Evolutionary conservation across 371 early-diverging fungal species (phyloP).

Genomic region (Lichtheimia corymbifera): DNA sequence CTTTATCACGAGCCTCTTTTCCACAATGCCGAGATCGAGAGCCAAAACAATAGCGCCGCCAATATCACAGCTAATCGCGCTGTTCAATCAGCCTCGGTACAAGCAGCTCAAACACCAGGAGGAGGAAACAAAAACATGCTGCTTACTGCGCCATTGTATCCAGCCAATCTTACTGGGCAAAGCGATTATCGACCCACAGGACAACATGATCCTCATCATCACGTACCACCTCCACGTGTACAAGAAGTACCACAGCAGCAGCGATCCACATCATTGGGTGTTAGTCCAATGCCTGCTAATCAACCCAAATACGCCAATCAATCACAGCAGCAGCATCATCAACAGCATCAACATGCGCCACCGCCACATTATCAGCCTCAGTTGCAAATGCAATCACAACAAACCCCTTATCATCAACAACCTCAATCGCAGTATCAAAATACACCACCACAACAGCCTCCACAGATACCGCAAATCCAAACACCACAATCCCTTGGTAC

Average conservation of each 20-base stretch:
- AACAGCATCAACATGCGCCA: constrained; percentile 5
- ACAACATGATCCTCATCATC: not conserved
- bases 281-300: too few species aligned
- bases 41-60: constrained; percentile 1
- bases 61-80: not conserved
- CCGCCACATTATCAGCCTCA: not conserved
- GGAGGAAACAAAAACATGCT: not conserved
- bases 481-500: too few species aligned
- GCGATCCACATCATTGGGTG: too few species aligned
- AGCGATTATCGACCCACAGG: not conserved
- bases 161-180: not conserved
- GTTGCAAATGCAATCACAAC: constrained; percentile 6
- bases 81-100: not conserved
- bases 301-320: not conserved
- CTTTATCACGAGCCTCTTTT: constrained; percentile 30
- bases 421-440: constrained; percentile 2
- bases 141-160: not conserved
- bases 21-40: constrained; percentile 11
- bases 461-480: not conserved
- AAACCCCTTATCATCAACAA: constrained; percentile 1
- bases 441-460: not conserved
- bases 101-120: not conserved
- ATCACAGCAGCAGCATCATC: constrained; percentile 5
- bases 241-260: too few species aligned
- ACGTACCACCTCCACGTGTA: not conserved